phyloP scores from a whole-genome alignment of 2,329 filamentous ascomycete genomes.

The Fusarium coffeatum region DNA sequence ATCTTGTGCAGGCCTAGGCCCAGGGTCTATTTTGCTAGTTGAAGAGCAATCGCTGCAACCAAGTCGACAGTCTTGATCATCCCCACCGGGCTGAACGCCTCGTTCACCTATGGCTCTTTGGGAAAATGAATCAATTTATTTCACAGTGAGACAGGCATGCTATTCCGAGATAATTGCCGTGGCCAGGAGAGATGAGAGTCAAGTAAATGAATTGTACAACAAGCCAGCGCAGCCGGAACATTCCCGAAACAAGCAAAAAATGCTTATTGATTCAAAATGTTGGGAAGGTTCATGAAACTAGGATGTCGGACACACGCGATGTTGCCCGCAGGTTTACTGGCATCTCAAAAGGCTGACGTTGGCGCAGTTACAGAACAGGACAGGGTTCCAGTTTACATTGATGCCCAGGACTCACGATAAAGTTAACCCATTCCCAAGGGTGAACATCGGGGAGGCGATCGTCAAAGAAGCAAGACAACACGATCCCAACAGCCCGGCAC shows the following conservation, averaged over 20 bases:
- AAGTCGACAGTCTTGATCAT: slow-evolving; percentile 9
- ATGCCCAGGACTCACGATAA: slow-evolving; percentile 8
- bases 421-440: slow-evolving; percentile 24
- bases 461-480: slow-evolving; percentile 19
- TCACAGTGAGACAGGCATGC: slow-evolving; percentile 22
- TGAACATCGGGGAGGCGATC: slow-evolving; percentile 32
- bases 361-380: slow-evolving; percentile 16
- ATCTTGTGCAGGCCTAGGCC: slow-evolving; percentile 34
- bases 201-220: neutral
- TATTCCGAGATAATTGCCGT: neutral
- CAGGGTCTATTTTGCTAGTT: slow-evolving; percentile 17
- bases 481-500: slow-evolving; percentile 36
- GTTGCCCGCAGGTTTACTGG: slow-evolving; percentile 1
- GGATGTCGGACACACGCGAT: neutral
- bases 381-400: neutral
- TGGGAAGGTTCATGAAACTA: neutral
- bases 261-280: slow-evolving; percentile 2
- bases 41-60: slow-evolving; percentile 6
- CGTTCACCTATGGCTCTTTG: slow-evolving; percentile 1
- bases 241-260: neutral
- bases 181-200: neutral
- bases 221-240: slow-evolving; percentile 3
- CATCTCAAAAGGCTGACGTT: slow-evolving; percentile 18
- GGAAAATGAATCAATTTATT: slow-evolving; percentile 15
- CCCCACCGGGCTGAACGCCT: slow-evolving; percentile 36